phyloP scores from a whole-genome alignment of 1,284 basidiomycete species.

The Nidula niveotomentosa region DNA sequence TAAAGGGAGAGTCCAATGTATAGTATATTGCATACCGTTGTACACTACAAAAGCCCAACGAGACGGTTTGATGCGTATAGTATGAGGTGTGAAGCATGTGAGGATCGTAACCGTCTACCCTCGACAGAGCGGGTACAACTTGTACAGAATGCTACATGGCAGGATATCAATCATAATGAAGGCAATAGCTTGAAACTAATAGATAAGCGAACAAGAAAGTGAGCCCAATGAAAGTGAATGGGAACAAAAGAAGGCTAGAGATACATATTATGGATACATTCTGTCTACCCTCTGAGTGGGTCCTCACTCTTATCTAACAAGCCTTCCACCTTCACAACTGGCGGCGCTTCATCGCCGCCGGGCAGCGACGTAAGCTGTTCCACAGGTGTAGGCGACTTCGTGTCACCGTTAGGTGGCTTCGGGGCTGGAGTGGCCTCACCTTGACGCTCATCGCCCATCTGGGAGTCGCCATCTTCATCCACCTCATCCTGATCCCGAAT shows the following conservation, averaged over 20 bases:
- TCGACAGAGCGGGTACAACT: background rate
- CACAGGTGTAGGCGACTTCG: constrained; percentile 30
- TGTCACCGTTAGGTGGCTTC: constrained; percentile 45
- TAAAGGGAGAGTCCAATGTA: background rate
- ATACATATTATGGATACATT: constrained; percentile 5
- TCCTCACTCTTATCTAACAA: constrained; percentile 72
- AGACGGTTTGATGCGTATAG: background rate
- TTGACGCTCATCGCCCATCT: constrained; percentile 25
- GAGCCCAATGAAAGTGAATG: constrained; percentile 1
- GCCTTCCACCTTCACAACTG: constrained; percentile 67
- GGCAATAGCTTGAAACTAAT: background rate
- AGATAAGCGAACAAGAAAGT: background rate
- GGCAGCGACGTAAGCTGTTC: constrained; percentile 56
- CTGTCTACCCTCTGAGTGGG: constrained; percentile 46
- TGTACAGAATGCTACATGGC: constrained; percentile 2
- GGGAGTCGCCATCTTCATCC: constrained; percentile 28
- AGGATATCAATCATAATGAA: constrained; percentile 3
- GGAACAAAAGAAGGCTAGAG: background rate
- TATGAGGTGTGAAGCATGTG: background rate
- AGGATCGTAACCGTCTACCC: background rate
- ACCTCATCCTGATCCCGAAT: constrained; percentile 18
- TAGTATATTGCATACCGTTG: background rate
- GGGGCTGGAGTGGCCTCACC: constrained; percentile 48
- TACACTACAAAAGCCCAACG: background rate
- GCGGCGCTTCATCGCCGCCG: constrained; percentile 57